Evolutionary conservation across 225 moss, liverwort and hornwort genomes (phyloP).

Genomic region (Antitrichia curtipendula): DNA sequence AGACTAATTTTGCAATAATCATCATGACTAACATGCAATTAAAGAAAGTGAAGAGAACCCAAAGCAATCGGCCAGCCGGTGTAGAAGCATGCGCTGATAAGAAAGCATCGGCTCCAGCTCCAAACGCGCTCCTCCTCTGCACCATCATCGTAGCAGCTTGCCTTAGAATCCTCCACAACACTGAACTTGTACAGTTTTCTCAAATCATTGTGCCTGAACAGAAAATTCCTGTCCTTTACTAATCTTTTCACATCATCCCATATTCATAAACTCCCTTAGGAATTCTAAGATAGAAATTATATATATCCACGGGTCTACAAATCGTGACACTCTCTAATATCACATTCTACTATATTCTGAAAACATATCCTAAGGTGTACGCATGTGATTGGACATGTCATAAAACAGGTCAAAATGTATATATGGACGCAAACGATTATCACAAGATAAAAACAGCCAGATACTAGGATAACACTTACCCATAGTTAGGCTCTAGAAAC

Average conservation of each 20-base stretch:
- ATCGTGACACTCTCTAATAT: neutral
- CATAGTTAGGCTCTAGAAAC: constrained; percentile 56
- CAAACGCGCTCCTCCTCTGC: constrained; percentile 72
- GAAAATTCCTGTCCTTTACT: constrained; percentile 28
- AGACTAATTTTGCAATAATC: neutral
- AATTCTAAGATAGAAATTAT: neutral
- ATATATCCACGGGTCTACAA: neutral
- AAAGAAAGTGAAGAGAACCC: constrained; percentile 32
- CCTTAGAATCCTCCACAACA: constrained; percentile 57
- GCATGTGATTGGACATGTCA: neutral
- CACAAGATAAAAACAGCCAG: neutral
- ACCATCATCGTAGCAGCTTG: constrained; percentile 50
- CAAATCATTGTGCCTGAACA: constrained; percentile 47
- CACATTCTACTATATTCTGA: neutral
- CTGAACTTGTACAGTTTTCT: constrained; percentile 28
- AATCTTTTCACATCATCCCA: neutral
- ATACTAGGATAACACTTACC: constrained; percentile 17
- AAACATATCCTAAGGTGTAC: neutral
- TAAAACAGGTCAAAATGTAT: neutral
- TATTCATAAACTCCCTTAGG: neutral
- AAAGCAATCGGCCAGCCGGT: constrained; percentile 86
- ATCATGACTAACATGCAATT: neutral
- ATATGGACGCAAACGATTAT: neutral
- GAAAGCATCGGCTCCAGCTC: constrained; percentile 89
- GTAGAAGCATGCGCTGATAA: constrained; percentile 93